Evolutionary conservation across 306 rosid species (phyloP).

Genomic region (Prinsepia uniflora): DNA sequence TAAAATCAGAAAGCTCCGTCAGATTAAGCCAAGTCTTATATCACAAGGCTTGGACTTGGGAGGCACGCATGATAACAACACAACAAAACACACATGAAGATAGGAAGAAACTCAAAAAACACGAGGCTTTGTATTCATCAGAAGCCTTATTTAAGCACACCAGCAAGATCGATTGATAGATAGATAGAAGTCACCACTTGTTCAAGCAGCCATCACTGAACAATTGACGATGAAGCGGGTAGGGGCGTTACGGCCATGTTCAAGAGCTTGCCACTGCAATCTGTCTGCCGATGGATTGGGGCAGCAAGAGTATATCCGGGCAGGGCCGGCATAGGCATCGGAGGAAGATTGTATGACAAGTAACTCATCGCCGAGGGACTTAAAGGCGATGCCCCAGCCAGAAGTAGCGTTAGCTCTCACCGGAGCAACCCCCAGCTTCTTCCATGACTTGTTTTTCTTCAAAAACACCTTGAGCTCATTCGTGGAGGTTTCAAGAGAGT

Average conservation of each 20-base stretch:
- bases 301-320: slow-evolving; percentile 48
- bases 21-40: neutral
- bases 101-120: neutral
- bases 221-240: slow-evolving; percentile 68
- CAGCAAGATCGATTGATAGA: neutral
- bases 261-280: slow-evolving; percentile 60
- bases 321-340: slow-evolving; percentile 21
- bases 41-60: neutral
- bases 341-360: slow-evolving; percentile 61
- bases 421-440: slow-evolving; percentile 58
- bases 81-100: neutral
- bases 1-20: neutral
- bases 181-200: neutral
- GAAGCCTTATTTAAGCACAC: slow-evolving; percentile 4
- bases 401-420: slow-evolving; percentile 54
- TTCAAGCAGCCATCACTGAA: slow-evolving; percentile 68
- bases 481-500: slow-evolving; percentile 48
- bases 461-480: slow-evolving; percentile 63
- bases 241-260: slow-evolving; percentile 37
- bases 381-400: slow-evolving; percentile 90
- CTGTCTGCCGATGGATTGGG: slow-evolving; percentile 49
- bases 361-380: slow-evolving; percentile 68
- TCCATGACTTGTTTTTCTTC: slow-evolving; percentile 55
- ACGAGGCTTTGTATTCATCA: neutral
- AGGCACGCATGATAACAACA: neutral